A percentile compares a stretch with the other conserved stretches of the same genome.
phyloP scores from a whole-genome alignment of 176 grass and related monocot genomes.

The Ensete ventricosum region DNA sequence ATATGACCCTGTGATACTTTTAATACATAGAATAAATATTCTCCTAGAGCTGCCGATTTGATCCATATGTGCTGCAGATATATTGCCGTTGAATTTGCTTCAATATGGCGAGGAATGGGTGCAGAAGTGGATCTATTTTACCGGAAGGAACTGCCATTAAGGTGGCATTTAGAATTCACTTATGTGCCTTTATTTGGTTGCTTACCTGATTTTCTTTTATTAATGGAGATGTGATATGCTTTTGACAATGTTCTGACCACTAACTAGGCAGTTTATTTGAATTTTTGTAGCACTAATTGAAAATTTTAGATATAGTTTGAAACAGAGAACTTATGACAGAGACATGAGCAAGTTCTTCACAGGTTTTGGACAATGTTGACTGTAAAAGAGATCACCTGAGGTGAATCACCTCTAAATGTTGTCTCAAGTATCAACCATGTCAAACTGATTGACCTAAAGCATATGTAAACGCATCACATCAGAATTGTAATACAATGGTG shows the following conservation, averaged over 20 bases:
- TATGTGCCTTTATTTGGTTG: neutral
- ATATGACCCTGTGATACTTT: conserved; percentile 1
- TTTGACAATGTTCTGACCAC: neutral
- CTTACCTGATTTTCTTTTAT: neutral
- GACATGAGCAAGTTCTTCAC: too few species aligned
- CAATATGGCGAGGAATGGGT: conserved; percentile 92
- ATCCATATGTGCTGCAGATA: conserved; percentile 40
- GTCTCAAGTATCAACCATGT: too few species aligned
- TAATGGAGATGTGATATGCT: neutral
- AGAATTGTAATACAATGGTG: too few species aligned
- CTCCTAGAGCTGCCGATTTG: neutral
- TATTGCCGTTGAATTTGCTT: conserved; percentile 98
- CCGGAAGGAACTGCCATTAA: conserved; percentile 78
- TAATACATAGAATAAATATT: neutral
- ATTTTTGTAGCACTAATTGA: too few species aligned
- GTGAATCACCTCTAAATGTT: too few species aligned
- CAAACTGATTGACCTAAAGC: too few species aligned
- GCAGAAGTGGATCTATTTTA: conserved; percentile 84
- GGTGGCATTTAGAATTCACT: conserved; percentile 23
- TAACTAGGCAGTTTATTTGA: neutral
- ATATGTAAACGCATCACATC: too few species aligned
- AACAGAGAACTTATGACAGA: too few species aligned
- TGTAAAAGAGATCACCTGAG: too few species aligned
- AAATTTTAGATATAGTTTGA: too few species aligned
- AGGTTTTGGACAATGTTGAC: too few species aligned